A percentile compares a stretch with the other conserved stretches of the same genome.
Evolutionary conservation across 2,329 filamentous ascomycete species (phyloP).

Genomic region (Epichloe sp.): DNA sequence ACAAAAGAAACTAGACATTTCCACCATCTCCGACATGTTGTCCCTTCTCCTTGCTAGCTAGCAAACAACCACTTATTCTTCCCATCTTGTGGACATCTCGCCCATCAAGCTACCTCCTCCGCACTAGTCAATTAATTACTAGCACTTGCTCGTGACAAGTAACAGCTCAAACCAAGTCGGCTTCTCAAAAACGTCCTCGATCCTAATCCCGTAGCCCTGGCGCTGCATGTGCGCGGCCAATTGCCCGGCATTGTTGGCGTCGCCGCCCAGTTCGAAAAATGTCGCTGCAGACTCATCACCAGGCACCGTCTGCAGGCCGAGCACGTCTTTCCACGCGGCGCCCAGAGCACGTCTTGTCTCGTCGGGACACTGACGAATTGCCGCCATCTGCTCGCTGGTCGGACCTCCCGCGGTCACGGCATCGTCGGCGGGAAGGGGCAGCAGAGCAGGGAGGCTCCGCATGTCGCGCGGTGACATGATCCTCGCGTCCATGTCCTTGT

Average conservation of each 20-base stretch:
- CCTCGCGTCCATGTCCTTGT: neutral
- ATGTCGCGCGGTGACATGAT: neutral
- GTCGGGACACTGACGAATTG: neutral
- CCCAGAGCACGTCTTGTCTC: neutral
- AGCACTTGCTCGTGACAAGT: neutral
- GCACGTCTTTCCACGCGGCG: neutral
- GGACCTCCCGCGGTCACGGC: neutral
- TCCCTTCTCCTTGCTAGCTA: no score
- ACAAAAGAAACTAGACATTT: no score
- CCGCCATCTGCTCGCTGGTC: neutral
- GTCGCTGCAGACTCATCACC: neutral
- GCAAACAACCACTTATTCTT: no score
- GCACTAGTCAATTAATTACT: neutral
- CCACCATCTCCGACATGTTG: neutral
- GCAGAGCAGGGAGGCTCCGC: neutral
- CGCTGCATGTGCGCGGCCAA: constrained; percentile 1
- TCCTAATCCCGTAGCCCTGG: neutral
- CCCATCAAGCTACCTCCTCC: neutral
- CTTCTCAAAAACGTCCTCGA: neutral
- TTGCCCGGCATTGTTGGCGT: constrained; percentile 1
- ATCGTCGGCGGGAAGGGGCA: neutral
- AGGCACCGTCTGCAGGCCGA: neutral
- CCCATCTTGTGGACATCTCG: no score
- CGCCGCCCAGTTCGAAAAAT: neutral
- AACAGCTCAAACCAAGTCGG: neutral